These are phyloP conservation scores for Conidiobolus incongruus DNA, from an alignment of 371 early-diverging fungal genomes.

Conservation along the genomic window DNA sequence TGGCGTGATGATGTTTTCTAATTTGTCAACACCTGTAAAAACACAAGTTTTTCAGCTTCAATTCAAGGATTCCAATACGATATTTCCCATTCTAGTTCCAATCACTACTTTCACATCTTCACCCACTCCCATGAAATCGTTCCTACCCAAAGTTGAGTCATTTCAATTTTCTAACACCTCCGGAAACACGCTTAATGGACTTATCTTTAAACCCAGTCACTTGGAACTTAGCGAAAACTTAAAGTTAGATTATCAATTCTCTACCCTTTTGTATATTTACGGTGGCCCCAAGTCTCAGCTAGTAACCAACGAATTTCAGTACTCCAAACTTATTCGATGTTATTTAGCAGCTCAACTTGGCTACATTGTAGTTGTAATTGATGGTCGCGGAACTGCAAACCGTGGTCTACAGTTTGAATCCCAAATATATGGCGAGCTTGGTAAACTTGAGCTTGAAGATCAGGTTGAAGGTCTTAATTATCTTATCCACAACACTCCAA, in stretches of 20 bases:
- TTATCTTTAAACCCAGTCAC: slow-evolving; percentile 11
- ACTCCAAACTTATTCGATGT: slow-evolving; percentile 32
- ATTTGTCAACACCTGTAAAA: slow-evolving; percentile 15
- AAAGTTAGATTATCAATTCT: slow-evolving; percentile 20
- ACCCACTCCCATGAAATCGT: not conserved
- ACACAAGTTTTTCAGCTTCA: slow-evolving; percentile 12
- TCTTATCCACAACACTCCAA: slow-evolving; percentile 18
- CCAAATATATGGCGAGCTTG: slow-evolving; percentile 21
- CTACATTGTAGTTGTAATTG: slow-evolving; percentile 45
- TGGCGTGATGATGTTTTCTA: slow-evolving; percentile 29
- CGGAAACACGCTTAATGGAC: slow-evolving; percentile 7
- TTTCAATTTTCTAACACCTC: slow-evolving; percentile 15
- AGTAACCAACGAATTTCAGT: slow-evolving; percentile 46
- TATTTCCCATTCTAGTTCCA: slow-evolving; percentile 4
- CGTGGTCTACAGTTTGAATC: slow-evolving; percentile 46
- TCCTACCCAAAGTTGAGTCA: slow-evolving; percentile 10
- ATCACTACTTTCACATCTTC: not conserved
- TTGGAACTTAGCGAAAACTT: slow-evolving; percentile 28
- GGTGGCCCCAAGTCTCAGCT: slow-evolving; percentile 35
- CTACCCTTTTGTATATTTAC: slow-evolving; percentile 28
- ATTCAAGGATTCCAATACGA: slow-evolving; percentile 10
- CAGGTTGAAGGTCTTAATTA: slow-evolving; percentile 37
- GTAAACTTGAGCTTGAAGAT: slow-evolving; percentile 39
- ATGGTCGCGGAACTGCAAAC: slow-evolving; percentile 47
- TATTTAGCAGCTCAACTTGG: slow-evolving; percentile 35